Percentiles rank a stretch among this genome's conserved stretches.
Conservation (phyloP, 345 rosid species). For the Arabis alpina region DNA sequence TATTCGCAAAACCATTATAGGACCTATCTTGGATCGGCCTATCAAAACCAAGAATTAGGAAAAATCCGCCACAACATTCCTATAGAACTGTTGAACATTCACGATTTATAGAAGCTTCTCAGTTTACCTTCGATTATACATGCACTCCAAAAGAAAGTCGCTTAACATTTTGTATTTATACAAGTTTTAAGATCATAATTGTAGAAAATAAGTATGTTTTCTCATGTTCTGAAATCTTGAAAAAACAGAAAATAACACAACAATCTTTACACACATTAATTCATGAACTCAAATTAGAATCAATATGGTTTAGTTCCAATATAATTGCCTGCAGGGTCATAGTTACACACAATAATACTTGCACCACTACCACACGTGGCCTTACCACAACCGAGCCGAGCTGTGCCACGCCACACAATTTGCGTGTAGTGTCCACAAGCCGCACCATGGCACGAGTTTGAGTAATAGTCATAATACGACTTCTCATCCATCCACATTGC, state of each 20-base stretch:
- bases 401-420: constrained; percentile 65
- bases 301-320: constrained; percentile 52
- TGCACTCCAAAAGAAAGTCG: background rate
- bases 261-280: constrained; percentile 25
- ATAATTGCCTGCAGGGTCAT: constrained; percentile 63
- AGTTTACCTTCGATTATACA: constrained; percentile 3
- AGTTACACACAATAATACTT: constrained; percentile 60
- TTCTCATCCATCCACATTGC: constrained; percentile 62
- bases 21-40: too few relatives aligned
- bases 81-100: too few relatives aligned
- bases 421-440: constrained; percentile 77
- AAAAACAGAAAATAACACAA: background rate
- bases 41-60: too few relatives aligned
- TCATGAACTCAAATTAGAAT: background rate
- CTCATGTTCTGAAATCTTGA: constrained; percentile 1
- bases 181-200: background rate
- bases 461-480: constrained; percentile 48
- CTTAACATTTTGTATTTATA: background rate
- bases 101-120: background rate
- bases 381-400: constrained; percentile 68
- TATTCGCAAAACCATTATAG: background rate
- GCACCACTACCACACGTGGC: constrained; percentile 59
- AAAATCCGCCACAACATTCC: too few relatives aligned
- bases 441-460: constrained; percentile 56
- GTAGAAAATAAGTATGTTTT: background rate